Evolutionary conservation across 2,329 filamentous ascomycete genomes (phyloP), one percentile per base, ranked within the genome.

Genomic region (Xylaria sp.): DNA sequence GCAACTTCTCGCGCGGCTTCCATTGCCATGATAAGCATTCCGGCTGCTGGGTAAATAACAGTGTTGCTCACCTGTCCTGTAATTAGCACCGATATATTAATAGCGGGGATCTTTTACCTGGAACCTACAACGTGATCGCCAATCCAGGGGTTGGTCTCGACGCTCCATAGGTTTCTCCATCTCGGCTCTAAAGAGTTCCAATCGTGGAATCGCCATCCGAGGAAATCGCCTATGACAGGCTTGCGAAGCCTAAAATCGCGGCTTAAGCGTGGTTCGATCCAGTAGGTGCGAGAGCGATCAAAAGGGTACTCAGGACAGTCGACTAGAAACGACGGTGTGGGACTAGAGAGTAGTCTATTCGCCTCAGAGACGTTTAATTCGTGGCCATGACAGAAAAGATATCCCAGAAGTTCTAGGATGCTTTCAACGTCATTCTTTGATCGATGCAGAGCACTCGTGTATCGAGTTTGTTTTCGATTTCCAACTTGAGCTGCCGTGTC

Each of bases 91-190:
- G 3, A 3, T 57, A 28, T 12, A 18, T 20, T 18, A 20, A 20
- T 20, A 50, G 25, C 3, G 28, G 53, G 1, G 50, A 13, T 30
- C 46, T 6, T 48, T 9, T 36, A 23, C 6, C 18, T 39, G 41
- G 8, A 2, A 68, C 70, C 79, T 32, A 85, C 78, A 59, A 80
- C 74, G 60, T 86, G 84, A 63, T 86, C 82, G 0, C 75, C 73
- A 5, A 86, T 69, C 85, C 85, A 87, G 0, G 82, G 81, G 1
- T 77, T 75, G 4, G 81, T 78, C 10, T 80, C 75, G 0, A 81
- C 61, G 0, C 78, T 77, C 10, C 85, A 75, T 20, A 83, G 75
- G 56, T 83, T 83, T 18, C 84, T 78, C 85, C 85, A 87, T 9
- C 72, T 65, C 2, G 78, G 77, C 2, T 75, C 71, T 10, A 76